Percentiles rank a stretch among this genome's conserved stretches.
These are phyloP conservation scores for Lycium barbarum DNA, from an alignment of 257 asterid genomes.

Conservation along the genomic window DNA sequence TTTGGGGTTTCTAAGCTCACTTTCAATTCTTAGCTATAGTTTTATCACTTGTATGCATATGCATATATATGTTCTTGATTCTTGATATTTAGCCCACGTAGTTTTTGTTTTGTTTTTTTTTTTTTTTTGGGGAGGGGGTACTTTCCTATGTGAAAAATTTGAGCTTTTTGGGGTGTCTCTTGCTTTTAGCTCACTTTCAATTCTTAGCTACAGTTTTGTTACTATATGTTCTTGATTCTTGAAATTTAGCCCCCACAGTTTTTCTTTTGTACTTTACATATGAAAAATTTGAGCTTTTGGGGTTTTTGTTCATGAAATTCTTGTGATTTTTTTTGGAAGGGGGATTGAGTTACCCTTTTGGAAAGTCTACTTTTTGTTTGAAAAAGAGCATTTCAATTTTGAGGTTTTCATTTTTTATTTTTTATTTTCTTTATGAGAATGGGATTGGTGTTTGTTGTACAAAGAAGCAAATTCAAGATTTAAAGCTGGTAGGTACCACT, in stretches of 20 bases:
- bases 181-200: background rate
- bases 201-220: too few species aligned
- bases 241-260: background rate
- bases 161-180: background rate
- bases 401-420: background rate
- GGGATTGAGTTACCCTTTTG: background rate
- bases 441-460: background rate
- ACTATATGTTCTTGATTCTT: background rate
- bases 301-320: background rate
- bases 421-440: background rate
- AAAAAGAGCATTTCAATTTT: background rate
- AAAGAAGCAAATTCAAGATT: slow-evolving; percentile 6
- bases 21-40: too few species aligned
- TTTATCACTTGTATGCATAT: too few species aligned
- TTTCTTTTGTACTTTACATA: background rate
- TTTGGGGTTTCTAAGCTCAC: background rate
- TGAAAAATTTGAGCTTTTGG: background rate
- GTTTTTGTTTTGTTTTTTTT: background rate
- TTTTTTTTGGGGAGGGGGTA: background rate
- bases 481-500: background rate
- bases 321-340: background rate
- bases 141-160: background rate
- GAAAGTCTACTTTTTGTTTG: background rate
- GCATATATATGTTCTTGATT: background rate
- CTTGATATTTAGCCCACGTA: background rate